Evolutionary conservation across 1,139 yeast genomes (phyloP).

Genomic region (Taphrina sp.): DNA sequence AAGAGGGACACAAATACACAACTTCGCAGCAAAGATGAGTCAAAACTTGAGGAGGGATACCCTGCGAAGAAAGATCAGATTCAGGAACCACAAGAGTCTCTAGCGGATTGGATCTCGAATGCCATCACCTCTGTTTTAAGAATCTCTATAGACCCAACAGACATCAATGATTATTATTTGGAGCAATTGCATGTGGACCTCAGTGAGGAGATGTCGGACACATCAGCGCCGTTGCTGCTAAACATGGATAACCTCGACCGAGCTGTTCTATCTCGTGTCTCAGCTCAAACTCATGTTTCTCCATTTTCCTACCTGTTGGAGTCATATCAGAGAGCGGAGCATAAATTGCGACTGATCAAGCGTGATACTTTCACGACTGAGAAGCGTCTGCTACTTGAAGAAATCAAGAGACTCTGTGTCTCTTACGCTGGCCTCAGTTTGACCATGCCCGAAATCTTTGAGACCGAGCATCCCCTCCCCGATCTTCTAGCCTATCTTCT

Average conservation of each 20-base stretch:
- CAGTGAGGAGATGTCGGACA: neutral
- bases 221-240: slow-evolving; percentile 33
- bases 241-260: slow-evolving; percentile 41
- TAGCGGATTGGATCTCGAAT: slow-evolving; percentile 5
- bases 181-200: slow-evolving; percentile 20
- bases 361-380: slow-evolving; percentile 1
- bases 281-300: slow-evolving; percentile 37
- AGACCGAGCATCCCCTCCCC: slow-evolving; percentile 37
- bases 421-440: slow-evolving; percentile 70
- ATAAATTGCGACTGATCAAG: slow-evolving; percentile 33
- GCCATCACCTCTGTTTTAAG: slow-evolving; percentile 8
- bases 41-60: too few relatives aligned
- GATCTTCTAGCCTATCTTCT: slow-evolving; percentile 37
- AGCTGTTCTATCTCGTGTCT: slow-evolving; percentile 41
- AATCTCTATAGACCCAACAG: slow-evolving; percentile 13
- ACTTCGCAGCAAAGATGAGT: too few relatives aligned
- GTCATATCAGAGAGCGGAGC: slow-evolving; percentile 34
- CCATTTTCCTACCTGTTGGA: slow-evolving; percentile 38
- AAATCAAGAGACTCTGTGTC: slow-evolving; percentile 55
- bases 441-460: slow-evolving; percentile 67
- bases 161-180: slow-evolving; percentile 11
- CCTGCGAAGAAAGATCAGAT: too few relatives aligned
- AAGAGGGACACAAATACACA: too few relatives aligned
- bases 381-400: slow-evolving; percentile 48
- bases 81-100: slow-evolving; percentile 4